Evolutionary conservation across 345 rosid species (phyloP), one percentile per base, ranked within the genome.

Genomic region (Acer yangbiense): DNA sequence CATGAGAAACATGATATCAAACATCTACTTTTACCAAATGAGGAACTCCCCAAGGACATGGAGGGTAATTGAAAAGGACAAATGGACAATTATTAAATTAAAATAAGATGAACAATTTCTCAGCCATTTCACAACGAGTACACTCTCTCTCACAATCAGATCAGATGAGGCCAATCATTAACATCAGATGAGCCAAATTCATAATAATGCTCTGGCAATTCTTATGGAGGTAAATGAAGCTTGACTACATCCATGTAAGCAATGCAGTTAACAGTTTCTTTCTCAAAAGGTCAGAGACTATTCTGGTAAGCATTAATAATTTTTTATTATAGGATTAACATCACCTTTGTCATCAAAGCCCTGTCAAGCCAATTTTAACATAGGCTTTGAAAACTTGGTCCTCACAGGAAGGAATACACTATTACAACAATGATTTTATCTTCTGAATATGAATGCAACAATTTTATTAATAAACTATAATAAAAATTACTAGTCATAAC

Each of bases 171-270:
- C 27, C 63, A 27, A 54, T 69, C 10, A 54, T 27, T 27, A 55
- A 71, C 61, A 17, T 52, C 8, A 62, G 57, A 73, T 61, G n/a
- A 62, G 10, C 58, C 43, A 23, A 39, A 60, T 71, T 43, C 55
- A 43, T 21, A 29, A 68, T 13, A 72, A 39, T 58, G 25, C 23
- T 58, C 66, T 21, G 7, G 16, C 57, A 43, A 23, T 44, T 62
- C 71, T 41, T n/a, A 41, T 67, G 71, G 71, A 18, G 54, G 29
- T n/a, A 43, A 43, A 41, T 27, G 23, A 68, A 43, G 71, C 27
- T 68, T 39, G 71, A 35, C 48, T 68, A 43, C 21, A 35, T 39
- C 10, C 7, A 21, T 21, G 52, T 18, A 67, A 17, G 52, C 54
- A 68, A 9, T 20, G 25, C 43, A 41, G 29, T 23, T 41, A 17